These are phyloP conservation scores for Talaromyces pinophilus DNA, from an alignment of 2,329 filamentous ascomycete species.

Conservation along the genomic window DNA sequence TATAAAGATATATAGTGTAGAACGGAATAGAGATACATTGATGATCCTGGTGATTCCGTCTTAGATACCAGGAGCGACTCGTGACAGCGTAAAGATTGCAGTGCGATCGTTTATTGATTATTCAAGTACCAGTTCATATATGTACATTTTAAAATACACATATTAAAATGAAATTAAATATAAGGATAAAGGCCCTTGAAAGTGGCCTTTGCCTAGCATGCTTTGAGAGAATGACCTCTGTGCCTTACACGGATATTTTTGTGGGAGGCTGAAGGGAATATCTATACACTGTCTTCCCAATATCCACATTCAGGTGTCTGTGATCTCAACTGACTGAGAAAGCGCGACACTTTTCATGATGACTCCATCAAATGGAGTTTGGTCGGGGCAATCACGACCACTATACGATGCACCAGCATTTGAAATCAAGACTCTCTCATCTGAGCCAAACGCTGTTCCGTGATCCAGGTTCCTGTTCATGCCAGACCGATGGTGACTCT, in stretches of 20 bases:
- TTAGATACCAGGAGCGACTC: too few relatives aligned
- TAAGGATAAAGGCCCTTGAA: neutral
- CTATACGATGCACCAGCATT: neutral
- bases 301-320: neutral
- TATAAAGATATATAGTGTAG: too few relatives aligned
- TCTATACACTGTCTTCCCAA: too few relatives aligned
- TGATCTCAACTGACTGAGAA: neutral
- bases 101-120: too few relatives aligned
- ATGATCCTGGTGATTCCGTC: too few relatives aligned
- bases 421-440: constrained; percentile 11
- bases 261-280: neutral
- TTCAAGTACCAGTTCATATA: too few relatives aligned
- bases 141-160: too few relatives aligned
- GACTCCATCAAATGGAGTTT: neutral
- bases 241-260: neutral
- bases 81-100: too few relatives aligned
- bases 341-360: neutral
- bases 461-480: neutral
- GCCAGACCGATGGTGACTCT: neutral
- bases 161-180: too few relatives aligned
- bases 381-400: neutral
- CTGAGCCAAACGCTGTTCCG: constrained; percentile 2
- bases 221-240: neutral
- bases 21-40: too few relatives aligned
- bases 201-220: neutral